These are phyloP conservation scores for Xanthoceras sorbifolium DNA, from an alignment of 345 rosid genomes.

Conservation along the genomic window DNA sequence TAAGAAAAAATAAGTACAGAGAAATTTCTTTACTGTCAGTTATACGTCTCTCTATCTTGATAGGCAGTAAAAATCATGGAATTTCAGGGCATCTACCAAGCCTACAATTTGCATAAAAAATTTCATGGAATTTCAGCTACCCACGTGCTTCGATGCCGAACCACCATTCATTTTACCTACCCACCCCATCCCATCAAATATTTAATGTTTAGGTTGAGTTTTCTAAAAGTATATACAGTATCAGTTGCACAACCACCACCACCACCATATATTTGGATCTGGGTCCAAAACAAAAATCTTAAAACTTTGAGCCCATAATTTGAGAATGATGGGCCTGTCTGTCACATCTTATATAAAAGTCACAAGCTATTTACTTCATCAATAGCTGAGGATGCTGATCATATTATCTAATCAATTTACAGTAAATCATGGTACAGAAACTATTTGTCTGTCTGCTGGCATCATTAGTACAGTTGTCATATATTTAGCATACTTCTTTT, in stretches of 20 bases:
- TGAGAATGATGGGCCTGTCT: not conserved
- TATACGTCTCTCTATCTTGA: too few species aligned
- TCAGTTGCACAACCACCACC: not conserved
- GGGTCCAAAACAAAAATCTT: not conserved
- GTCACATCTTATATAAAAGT: not conserved
- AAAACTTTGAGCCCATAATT: not conserved
- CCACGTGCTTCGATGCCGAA: constrained; percentile 20
- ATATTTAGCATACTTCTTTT: too few species aligned
- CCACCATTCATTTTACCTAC: constrained; percentile 35
- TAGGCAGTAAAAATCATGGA: too few species aligned
- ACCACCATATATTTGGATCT: not conserved
- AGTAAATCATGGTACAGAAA: too few species aligned
- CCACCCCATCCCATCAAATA: constrained; percentile 3
- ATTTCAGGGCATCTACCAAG: not conserved
- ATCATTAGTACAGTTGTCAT: too few species aligned
- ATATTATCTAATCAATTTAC: too few species aligned
- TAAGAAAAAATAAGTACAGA: too few species aligned
- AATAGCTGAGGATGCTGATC: too few species aligned
- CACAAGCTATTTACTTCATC: too few species aligned
- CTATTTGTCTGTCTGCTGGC: too few species aligned
- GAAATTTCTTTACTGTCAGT: too few species aligned
- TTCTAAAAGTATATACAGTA: not conserved
- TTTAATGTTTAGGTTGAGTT: not conserved
- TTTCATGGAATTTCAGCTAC: not conserved
- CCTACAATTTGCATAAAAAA: not conserved